phyloP scores from a whole-genome alignment of 768 basidiomycete species.

The Psilocybe azurescens region DNA sequence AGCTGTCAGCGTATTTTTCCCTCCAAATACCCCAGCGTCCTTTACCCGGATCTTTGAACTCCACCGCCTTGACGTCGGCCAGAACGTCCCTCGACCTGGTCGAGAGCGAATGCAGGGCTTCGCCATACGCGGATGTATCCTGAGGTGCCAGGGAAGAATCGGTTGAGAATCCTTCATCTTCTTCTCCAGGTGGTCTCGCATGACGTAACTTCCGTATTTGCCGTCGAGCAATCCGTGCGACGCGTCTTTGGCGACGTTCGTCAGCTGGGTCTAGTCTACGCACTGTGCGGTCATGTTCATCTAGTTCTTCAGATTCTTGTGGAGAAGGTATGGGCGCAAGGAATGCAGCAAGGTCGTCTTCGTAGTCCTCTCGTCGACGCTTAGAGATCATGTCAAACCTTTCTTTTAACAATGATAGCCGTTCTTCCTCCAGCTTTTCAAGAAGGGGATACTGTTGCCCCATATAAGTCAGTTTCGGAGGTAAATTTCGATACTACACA shows the following conservation, averaged over 20 bases:
- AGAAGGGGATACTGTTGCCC: constrained; percentile 73
- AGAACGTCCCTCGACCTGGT: constrained; percentile 62
- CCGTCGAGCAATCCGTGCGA: constrained; percentile 64
- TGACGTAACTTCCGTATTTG: constrained; percentile 41
- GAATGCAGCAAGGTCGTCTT: constrained; percentile 78
- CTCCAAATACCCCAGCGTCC: constrained; percentile 78
- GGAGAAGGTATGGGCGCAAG: constrained; percentile 55
- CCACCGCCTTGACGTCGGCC: constrained; percentile 81
- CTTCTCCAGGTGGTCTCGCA: constrained; percentile 27
- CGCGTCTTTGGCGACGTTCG: constrained; percentile 57
- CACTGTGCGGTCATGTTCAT: constrained; percentile 65
- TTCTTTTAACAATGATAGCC: constrained; percentile 75
- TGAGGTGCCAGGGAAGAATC: constrained; percentile 73
- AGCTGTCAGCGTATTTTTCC: constrained; percentile 77
- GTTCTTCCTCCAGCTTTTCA: constrained; percentile 79
- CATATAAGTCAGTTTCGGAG: constrained; percentile 4
- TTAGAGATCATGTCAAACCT: constrained; percentile 68
- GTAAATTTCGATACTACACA: constrained; percentile 29
- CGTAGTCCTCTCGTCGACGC: constrained; percentile 77
- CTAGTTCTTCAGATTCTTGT: constrained; percentile 37
- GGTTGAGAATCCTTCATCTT: constrained; percentile 88
- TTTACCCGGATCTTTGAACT: constrained; percentile 80
- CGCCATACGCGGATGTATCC: constrained; percentile 72
- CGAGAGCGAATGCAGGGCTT: constrained; percentile 61
- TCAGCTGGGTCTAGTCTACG: constrained; percentile 50